phyloP scores from a whole-genome alignment of 805 yeast genomes.

The Zygoascus tannicola region DNA sequence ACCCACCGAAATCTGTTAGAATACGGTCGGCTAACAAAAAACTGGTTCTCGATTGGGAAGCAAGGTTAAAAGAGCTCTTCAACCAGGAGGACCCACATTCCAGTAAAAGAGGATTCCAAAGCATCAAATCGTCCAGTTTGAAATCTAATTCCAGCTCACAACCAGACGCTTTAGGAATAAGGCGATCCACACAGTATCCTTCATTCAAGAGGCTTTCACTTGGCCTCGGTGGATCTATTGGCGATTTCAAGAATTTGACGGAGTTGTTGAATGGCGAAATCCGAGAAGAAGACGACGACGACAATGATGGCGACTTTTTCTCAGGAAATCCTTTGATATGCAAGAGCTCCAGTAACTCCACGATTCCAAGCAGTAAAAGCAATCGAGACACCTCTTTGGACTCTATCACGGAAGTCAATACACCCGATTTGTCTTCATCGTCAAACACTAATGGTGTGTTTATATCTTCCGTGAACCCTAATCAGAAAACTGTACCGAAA shows the following conservation, averaged over 20 bases:
- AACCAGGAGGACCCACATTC: neutral
- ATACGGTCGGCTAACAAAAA: neutral
- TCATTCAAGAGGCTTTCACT: slow-evolving; percentile 4
- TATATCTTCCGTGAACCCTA: neutral
- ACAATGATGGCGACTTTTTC: neutral
- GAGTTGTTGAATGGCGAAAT: slow-evolving; percentile 6
- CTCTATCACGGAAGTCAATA: neutral
- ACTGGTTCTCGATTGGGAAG: neutral
- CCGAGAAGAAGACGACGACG: neutral
- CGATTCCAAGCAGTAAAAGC: neutral
- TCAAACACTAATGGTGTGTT: neutral
- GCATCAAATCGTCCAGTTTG: neutral
- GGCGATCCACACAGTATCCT: neutral
- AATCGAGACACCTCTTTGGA: neutral
- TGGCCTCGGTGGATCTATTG: slow-evolving; percentile 6
- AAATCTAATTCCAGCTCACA: neutral
- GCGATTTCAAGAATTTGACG: slow-evolving; percentile 11
- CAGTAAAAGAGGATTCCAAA: too few species aligned
- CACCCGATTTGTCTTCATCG: neutral
- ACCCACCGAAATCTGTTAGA: neutral
- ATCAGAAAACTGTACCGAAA: neutral
- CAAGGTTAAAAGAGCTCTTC: neutral
- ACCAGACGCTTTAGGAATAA: neutral
- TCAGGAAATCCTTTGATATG: neutral
- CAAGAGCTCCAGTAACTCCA: neutral